Conservation (phyloP, 768 basidiomycete species). For the Xerocomellus dryophilus region DNA sequence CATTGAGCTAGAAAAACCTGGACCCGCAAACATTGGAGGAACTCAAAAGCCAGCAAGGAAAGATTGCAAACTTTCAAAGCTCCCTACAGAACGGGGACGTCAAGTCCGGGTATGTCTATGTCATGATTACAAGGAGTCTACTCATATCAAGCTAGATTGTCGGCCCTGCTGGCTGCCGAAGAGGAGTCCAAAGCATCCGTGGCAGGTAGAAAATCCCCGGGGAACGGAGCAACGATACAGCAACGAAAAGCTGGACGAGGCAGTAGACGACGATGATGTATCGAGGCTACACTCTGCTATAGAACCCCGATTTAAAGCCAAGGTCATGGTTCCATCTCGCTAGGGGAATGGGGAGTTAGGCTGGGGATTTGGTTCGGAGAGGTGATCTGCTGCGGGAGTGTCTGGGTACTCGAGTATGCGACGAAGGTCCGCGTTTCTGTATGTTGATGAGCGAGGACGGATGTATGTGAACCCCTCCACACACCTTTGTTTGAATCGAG, state of each 20-base stretch:
- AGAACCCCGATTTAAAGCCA: slow-evolving; percentile 2
- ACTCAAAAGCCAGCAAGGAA: slow-evolving; percentile 58
- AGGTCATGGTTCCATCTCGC: too few relatives aligned
- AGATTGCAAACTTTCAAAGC: slow-evolving; percentile 51
- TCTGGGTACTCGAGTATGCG: slow-evolving; percentile 55
- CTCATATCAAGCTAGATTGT: slow-evolving; percentile 35
- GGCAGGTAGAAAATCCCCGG: slow-evolving; percentile 15
- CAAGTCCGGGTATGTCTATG: slow-evolving; percentile 49
- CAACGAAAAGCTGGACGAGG: slow-evolving; percentile 37
- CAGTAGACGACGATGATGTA: slow-evolving; percentile 31
- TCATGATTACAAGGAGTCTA: neutral
- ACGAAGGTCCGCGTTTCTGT: slow-evolving; percentile 53
- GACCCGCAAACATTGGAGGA: slow-evolving; percentile 69
- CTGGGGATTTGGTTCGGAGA: slow-evolving; percentile 7
- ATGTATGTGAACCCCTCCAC: neutral
- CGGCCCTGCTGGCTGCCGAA: slow-evolving; percentile 41
- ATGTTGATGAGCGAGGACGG: slow-evolving; percentile 8
- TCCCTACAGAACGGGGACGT: slow-evolving; percentile 58
- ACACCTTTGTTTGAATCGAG: slow-evolving; percentile 70
- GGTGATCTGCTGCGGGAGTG: slow-evolving; percentile 2
- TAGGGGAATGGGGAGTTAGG: slow-evolving; percentile 9
- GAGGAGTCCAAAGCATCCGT: slow-evolving; percentile 36
- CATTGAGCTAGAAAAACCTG: slow-evolving; percentile 58
- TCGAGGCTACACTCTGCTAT: slow-evolving; percentile 3
- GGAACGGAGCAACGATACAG: slow-evolving; percentile 22